Percentiles rank a stretch among this genome's conserved stretches.
Conservation (phyloP, 495 filamentous ascomycete species). For the Rusavskia elegans region DNA sequence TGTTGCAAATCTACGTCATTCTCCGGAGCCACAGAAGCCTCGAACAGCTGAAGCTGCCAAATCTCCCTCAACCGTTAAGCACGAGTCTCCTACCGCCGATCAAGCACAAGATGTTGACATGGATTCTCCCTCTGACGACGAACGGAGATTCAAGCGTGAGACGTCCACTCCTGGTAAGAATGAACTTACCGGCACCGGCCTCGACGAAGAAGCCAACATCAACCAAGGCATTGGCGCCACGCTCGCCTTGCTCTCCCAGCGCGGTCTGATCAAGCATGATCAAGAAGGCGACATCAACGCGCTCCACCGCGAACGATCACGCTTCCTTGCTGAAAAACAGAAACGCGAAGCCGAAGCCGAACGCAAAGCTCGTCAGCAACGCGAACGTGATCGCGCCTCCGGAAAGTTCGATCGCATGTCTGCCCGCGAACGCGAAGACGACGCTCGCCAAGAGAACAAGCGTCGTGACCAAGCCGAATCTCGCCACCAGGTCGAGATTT, state of each 20-base stretch:
- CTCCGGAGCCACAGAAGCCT: conserved; percentile 30
- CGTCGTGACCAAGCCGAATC: conserved; percentile 69
- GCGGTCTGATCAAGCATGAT: conserved; percentile 56
- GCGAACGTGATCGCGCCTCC: conserved; percentile 69
- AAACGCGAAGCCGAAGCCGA: conserved; percentile 61
- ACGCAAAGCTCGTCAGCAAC: conserved; percentile 59
- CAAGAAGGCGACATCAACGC: conserved; percentile 48
- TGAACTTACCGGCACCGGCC: conserved; percentile 51
- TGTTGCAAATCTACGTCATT: conserved; percentile 65
- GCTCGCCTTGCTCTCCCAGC: conserved; percentile 63
- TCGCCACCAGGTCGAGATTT: conserved; percentile 65
- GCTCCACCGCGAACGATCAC: conserved; percentile 54
- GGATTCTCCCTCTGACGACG: conserved; percentile 40
- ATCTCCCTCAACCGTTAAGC: conserved; percentile 25
- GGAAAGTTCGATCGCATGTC: conserved; percentile 78
- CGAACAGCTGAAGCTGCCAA: conserved; percentile 11
- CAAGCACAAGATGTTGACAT: conserved; percentile 50
- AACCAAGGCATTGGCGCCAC: conserved; percentile 67
- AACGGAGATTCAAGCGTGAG: conserved; percentile 35
- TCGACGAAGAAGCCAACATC: conserved; percentile 72
- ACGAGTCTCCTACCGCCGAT: conserved; percentile 34
- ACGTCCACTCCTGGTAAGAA: conserved; percentile 23
- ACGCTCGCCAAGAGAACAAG: conserved; percentile 72
- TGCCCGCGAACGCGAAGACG: conserved; percentile 77
- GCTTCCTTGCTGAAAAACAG: conserved; percentile 69